A percentile compares a stretch with the other conserved stretches of the same genome.
phyloP scores from a whole-genome alignment of 75 land plant species.

The Picea glauca region DNA sequence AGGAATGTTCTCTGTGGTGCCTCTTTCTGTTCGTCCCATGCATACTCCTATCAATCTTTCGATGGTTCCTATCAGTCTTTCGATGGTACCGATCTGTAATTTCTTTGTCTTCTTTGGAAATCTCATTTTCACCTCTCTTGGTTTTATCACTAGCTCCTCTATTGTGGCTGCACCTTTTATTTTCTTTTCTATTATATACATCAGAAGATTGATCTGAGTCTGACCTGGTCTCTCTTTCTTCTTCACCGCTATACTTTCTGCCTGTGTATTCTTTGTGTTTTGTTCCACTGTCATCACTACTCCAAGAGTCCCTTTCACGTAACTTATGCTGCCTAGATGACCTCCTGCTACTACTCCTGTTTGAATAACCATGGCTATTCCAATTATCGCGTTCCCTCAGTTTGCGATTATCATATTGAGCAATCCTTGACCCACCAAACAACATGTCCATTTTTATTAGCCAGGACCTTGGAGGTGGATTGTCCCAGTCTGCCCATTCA shows the following conservation, averaged over 20 bases:
- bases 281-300: slow-evolving; percentile 6
- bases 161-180: neutral
- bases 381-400: slow-evolving; percentile 11
- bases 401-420: slow-evolving; percentile 18
- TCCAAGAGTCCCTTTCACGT: slow-evolving; percentile 8
- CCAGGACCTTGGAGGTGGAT: slow-evolving; percentile 82
- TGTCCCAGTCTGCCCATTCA: slow-evolving; percentile 99
- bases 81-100: neutral
- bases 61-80: too few relatives aligned
- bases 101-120: slow-evolving; percentile 1
- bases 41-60: too few relatives aligned
- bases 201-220: neutral
- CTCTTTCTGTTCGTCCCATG: neutral
- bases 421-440: slow-evolving; percentile 52
- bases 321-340: slow-evolving; percentile 19
- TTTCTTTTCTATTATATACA: neutral
- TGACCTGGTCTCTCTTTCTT: neutral
- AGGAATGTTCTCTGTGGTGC: neutral
- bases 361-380: slow-evolving; percentile 5
- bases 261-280: neutral
- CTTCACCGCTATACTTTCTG: neutral
- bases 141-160: neutral
- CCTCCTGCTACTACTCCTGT: slow-evolving; percentile 16
- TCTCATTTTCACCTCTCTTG: neutral
- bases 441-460: slow-evolving; percentile 63